These are phyloP conservation scores for Castanea sativa DNA, from an alignment of 306 rosid species.

Conservation along the genomic window DNA sequence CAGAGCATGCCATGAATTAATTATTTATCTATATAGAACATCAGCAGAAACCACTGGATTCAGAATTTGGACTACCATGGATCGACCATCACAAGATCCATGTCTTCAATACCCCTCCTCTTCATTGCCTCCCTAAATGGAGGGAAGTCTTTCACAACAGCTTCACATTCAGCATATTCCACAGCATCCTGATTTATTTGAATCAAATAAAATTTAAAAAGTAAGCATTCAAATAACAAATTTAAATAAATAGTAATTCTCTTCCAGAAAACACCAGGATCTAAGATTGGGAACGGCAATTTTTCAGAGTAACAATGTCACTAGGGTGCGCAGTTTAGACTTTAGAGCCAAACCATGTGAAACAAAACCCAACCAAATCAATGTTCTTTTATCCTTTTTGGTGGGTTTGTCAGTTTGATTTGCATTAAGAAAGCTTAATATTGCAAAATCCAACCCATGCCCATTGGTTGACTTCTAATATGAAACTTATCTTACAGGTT, in stretches of 20 bases:
- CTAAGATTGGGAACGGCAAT: not conserved
- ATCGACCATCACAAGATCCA: conserved; percentile 96
- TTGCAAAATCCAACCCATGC: not conserved
- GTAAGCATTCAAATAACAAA: not conserved
- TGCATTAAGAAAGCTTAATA: not conserved
- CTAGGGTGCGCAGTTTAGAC: not conserved
- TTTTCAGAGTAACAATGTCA: not conserved
- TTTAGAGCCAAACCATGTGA: not conserved
- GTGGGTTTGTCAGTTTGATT: not conserved
- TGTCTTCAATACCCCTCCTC: conserved; percentile 93
- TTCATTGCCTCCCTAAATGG: conserved; percentile 93
- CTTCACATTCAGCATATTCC: conserved; percentile 96
- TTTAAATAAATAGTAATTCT: not conserved
- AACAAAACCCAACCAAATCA: not conserved
- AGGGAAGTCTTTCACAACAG: conserved; percentile 77
- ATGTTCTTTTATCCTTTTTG: not conserved
- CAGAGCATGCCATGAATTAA: conserved; percentile 6
- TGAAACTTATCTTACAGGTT: not conserved
- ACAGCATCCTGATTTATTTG: conserved; percentile 59
- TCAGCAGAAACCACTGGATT: conserved; percentile 8
- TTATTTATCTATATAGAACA: conserved; percentile 6
- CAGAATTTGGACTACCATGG: conserved; percentile 56
- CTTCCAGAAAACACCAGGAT: not conserved
- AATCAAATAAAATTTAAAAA: not conserved
- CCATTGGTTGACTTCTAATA: not conserved